Percentiles rank a stretch among this genome's conserved stretches.
These are phyloP conservation scores for Leptographium procerum DNA, from an alignment of 2,329 filamentous ascomycete species.

Conservation along the genomic window DNA sequence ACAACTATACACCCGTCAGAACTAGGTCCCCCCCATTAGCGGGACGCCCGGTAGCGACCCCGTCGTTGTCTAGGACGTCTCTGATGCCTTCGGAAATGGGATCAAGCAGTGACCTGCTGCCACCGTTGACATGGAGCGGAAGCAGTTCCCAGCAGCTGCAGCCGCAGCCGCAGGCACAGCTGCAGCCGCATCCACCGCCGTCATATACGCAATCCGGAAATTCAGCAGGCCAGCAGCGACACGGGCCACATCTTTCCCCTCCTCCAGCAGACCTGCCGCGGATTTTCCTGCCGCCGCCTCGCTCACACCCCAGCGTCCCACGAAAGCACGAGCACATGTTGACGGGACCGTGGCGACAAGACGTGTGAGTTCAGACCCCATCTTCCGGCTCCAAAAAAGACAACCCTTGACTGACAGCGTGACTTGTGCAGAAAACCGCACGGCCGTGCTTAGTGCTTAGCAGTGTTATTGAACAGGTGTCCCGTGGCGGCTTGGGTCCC, in stretches of 20 bases:
- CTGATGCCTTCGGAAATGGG: background rate
- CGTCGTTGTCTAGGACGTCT: background rate
- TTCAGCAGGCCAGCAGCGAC: background rate
- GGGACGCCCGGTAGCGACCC: slow-evolving; percentile 12
- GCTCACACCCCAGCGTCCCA: slow-evolving; percentile 24
- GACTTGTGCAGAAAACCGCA: slow-evolving; percentile 27
- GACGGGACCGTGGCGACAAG: slow-evolving; percentile 36
- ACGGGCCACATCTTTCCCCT: background rate
- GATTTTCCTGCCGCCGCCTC: slow-evolving; percentile 10
- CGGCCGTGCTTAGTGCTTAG: slow-evolving; percentile 20
- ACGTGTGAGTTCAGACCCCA: slow-evolving; percentile 27
- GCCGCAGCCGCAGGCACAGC: too few species aligned
- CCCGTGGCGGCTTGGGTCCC: too few species aligned
- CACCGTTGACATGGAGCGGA: background rate
- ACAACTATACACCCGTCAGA: slow-evolving; percentile 27
- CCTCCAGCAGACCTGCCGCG: slow-evolving; percentile 5
- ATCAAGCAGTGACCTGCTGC: slow-evolving; percentile 1
- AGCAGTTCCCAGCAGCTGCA: background rate
- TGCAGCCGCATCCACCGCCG: background rate
- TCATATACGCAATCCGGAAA: background rate
- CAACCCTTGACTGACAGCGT: slow-evolving; percentile 20
- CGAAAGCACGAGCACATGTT: slow-evolving; percentile 38
- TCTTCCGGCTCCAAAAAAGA: background rate
- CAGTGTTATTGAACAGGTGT: background rate
- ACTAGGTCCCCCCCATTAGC: slow-evolving; percentile 18